phyloP scores from a whole-genome alignment of 371 early-diverging fungal species.

The Quaeritorhiza haematococci region DNA sequence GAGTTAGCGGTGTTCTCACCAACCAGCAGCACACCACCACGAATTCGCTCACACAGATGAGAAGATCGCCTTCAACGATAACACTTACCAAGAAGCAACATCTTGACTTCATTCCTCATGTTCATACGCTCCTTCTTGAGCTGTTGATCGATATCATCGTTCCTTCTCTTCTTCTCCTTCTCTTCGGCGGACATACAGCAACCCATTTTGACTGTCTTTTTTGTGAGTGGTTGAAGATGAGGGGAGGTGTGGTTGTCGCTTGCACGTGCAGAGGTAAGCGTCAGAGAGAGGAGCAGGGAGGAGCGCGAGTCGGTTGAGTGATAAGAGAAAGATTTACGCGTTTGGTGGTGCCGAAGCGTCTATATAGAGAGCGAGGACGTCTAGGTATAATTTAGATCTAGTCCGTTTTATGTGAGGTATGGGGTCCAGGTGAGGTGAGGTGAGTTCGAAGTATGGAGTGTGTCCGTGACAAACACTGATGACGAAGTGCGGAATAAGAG shows the following conservation, averaged over 20 bases:
- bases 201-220: conserved; percentile 64
- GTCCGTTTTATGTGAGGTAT: too few relatives aligned
- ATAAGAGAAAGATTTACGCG: background rate
- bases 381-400: too few relatives aligned
- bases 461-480: too few relatives aligned
- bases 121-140: conserved; percentile 72
- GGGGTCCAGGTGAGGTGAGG: too few relatives aligned
- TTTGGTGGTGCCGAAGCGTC: too few relatives aligned
- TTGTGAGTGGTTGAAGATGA: background rate
- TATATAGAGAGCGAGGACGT: too few relatives aligned
- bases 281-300: background rate
- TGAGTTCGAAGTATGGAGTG: too few relatives aligned
- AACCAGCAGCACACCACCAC: background rate
- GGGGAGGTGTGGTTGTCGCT: background rate
- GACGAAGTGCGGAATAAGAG: too few relatives aligned
- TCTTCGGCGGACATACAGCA: conserved; percentile 83
- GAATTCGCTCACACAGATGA: background rate
- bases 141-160: conserved; percentile 86
- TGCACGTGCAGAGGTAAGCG: background rate
- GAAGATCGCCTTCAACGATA: background rate
- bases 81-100: conserved; percentile 81
- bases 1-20: conserved; percentile 4
- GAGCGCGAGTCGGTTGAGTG: background rate
- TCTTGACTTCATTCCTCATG: conserved; percentile 87
- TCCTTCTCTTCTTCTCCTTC: conserved; percentile 70